phyloP scores from a whole-genome alignment of 305 asterid species.

The Andrographis paniculata region DNA sequence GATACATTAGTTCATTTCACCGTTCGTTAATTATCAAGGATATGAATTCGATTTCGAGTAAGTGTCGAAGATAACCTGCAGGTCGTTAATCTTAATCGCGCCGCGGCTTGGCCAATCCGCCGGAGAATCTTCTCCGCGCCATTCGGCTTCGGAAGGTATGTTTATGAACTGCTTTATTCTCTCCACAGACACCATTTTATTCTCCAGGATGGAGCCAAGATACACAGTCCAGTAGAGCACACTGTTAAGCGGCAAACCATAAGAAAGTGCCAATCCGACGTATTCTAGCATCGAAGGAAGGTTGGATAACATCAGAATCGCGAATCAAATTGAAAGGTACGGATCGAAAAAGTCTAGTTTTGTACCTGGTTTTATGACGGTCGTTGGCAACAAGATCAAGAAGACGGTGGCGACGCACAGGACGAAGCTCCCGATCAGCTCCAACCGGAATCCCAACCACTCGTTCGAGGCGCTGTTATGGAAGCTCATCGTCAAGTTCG shows the following conservation, averaged over 20 bases:
- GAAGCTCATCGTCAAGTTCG: conserved; percentile 51
- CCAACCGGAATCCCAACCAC: conserved; percentile 80
- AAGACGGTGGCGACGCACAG: conserved; percentile 43
- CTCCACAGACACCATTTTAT: conserved; percentile 71
- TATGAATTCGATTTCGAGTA: neutral
- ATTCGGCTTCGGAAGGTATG: conserved; percentile 62
- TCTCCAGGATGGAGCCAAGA: conserved; percentile 42
- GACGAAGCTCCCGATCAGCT: conserved; percentile 52
- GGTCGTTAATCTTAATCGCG: conserved; percentile 36
- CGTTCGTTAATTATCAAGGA: neutral
- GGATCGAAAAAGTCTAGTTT: neutral
- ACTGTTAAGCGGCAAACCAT: conserved; percentile 51
- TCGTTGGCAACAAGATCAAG: conserved; percentile 49
- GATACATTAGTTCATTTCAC: neutral
- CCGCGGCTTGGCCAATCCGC: conserved; percentile 56
- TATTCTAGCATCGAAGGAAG: conserved; percentile 22
- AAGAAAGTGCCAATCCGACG: conserved; percentile 68
- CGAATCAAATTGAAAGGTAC: neutral
- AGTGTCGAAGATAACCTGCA: conserved; percentile 34
- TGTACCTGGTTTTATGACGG: conserved; percentile 52
- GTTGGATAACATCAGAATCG: neutral
- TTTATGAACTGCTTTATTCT: conserved; percentile 55
- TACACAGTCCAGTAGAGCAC: conserved; percentile 38
- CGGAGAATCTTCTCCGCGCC: conserved; percentile 29
- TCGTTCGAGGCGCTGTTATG: conserved; percentile 60